These are phyloP conservation scores for Aureobasidium namibiae DNA, from an alignment of 2,329 filamentous ascomycete species.

Conservation along the genomic window DNA sequence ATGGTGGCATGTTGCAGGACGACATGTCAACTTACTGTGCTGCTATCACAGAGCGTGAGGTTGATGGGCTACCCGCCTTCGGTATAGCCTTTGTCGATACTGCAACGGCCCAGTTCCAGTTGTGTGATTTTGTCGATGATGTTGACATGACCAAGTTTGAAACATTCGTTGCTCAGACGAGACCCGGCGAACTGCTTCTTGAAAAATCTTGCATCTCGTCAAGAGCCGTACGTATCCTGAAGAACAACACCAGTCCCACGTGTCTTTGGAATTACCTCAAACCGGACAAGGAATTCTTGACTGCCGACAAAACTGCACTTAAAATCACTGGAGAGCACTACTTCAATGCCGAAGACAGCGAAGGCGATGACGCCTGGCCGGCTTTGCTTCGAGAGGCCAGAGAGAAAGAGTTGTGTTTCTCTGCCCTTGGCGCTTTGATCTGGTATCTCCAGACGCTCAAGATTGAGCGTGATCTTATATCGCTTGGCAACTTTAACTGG, in stretches of 20 bases:
- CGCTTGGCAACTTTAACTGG: conserved; percentile 80
- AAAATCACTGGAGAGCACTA: conserved; percentile 76
- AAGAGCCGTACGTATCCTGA: conserved; percentile 86
- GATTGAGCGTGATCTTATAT: conserved; percentile 78
- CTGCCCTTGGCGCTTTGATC: conserved; percentile 78
- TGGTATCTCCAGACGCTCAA: conserved; percentile 79
- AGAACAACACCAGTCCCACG: conserved; percentile 87
- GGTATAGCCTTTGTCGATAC: conserved; percentile 93
- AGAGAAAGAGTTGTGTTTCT: conserved; percentile 78
- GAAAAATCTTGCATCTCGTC: conserved; percentile 81
- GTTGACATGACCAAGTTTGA: conserved; percentile 93
- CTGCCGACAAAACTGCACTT: conserved; percentile 69
- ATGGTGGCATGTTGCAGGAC: conserved; percentile 93
- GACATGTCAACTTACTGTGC: conserved; percentile 97
- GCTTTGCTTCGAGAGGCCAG: conserved; percentile 60
- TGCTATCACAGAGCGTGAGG: conserved; percentile 67
- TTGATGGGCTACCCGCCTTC: conserved; percentile 71
- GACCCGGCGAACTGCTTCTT: conserved; percentile 77
- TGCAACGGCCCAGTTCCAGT: conserved; percentile 86
- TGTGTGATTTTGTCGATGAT: conserved; percentile 90
- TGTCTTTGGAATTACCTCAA: conserved; percentile 96
- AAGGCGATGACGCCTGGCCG: conserved; percentile 66
- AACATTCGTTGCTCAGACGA: conserved; percentile 87
- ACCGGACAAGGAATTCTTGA: conserved; percentile 81
- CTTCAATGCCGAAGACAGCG: conserved; percentile 53